phyloP scores from a whole-genome alignment of 2,329 filamentous ascomycete species.

The Penicillium sp. region DNA sequence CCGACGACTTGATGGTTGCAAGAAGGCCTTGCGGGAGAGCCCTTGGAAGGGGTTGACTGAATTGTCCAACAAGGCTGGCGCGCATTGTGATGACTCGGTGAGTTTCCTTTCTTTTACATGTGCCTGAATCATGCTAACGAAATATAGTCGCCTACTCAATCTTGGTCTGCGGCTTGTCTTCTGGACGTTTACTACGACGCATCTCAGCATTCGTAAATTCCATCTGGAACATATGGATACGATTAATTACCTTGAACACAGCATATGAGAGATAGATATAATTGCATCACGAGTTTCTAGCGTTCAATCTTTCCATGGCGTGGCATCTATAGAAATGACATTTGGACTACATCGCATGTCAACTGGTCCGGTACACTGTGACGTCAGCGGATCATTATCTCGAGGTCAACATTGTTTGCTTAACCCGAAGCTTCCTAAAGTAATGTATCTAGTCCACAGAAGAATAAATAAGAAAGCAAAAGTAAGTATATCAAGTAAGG shows the following conservation, averaged over 20 bases:
- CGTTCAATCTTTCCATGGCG: not conserved
- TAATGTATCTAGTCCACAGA: too few relatives aligned
- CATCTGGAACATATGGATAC: not conserved
- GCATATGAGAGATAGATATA: not conserved
- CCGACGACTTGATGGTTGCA: slow-evolving; percentile 76
- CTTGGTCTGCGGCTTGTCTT: slow-evolving; percentile 92
- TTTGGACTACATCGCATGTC: not conserved
- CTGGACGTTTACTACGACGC: slow-evolving; percentile 97
- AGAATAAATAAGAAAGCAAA: too few relatives aligned
- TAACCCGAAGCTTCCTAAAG: too few relatives aligned
- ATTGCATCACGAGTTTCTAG: not conserved
- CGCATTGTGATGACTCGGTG: slow-evolving; percentile 85
- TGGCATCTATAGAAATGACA: not conserved
- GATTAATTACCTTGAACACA: not conserved
- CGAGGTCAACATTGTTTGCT: too few relatives aligned
- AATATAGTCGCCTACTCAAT: slow-evolving; percentile 81
- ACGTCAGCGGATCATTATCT: too few relatives aligned
- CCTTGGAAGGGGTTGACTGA: slow-evolving; percentile 91
- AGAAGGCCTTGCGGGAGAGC: slow-evolving; percentile 76
- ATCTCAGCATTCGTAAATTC: slow-evolving; percentile 43
- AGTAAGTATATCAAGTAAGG: too few relatives aligned
- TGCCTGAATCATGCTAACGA: slow-evolving; percentile 13
- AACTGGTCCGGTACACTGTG: too few relatives aligned
- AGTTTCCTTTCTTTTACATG: slow-evolving; percentile 25
- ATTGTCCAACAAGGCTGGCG: slow-evolving; percentile 86